Evolutionary conservation across 2,329 filamentous ascomycete species (phyloP).

Genomic region (Fusarium aywerte): DNA sequence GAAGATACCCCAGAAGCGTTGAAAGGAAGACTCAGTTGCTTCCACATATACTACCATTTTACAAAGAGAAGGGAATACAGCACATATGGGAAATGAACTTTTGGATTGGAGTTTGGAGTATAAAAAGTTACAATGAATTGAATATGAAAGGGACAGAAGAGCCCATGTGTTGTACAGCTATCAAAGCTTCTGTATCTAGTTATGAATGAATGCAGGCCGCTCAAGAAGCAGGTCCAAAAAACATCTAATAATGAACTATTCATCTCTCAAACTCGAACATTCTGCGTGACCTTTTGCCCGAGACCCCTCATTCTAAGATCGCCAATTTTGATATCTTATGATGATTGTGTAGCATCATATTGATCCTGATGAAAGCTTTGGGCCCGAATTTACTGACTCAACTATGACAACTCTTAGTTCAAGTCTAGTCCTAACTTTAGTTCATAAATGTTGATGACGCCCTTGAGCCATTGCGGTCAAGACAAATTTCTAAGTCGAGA

Average conservation of each 20-base stretch:
- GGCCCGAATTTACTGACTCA: not conserved
- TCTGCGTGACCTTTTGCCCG: not conserved
- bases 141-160: conserved; percentile 22
- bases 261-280: not conserved
- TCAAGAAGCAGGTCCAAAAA: conserved; percentile 31
- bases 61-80: conserved; percentile 45
- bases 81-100: conserved; percentile 36
- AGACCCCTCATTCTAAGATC: not conserved
- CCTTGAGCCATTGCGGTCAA: not conserved
- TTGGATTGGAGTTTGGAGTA: conserved; percentile 32
- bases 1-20: conserved; percentile 48
- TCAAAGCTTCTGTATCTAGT: conserved; percentile 36
- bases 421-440: not conserved
- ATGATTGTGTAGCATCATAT: not conserved
- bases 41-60: conserved; percentile 30
- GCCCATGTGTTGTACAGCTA: conserved; percentile 33
- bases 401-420: not conserved
- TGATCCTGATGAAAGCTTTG: not conserved
- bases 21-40: conserved; percentile 40
- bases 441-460: not conserved
- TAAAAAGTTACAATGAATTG: conserved; percentile 28
- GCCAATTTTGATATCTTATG: not conserved
- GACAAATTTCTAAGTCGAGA: not conserved
- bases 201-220: conserved; percentile 31
- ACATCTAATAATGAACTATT: conserved; percentile 26